Evolutionary conservation across 1,139 yeast species (phyloP), one percentile per base, ranked within the genome.

Genomic region (Hyphopichia pseudoburtonii): DNA sequence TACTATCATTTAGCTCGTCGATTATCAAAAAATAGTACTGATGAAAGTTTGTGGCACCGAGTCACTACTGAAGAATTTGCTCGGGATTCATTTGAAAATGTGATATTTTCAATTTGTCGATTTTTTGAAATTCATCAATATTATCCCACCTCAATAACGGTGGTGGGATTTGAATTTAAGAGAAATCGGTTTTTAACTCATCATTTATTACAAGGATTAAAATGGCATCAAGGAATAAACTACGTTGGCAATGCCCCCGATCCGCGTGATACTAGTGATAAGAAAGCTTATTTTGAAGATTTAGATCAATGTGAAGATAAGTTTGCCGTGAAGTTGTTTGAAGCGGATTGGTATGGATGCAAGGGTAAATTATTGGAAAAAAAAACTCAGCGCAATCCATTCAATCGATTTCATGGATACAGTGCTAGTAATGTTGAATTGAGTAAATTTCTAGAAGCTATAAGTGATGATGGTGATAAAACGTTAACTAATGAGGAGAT

Each of bases 51-150:
- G 2, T 36, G 48, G 3, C 43, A 52, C 10, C 54, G 76, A 23
- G 54, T 76, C 3, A 41, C 62, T 4, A 54, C 74, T 2, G 96
- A 87, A 52, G 88, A 82, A 47, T 83, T 63, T 56, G 90, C 96
- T 0, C 63, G 88, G 32, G 95, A 87, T 56, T 86, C 95, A 2
- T 83, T 82, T 55, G 95, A 87, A 53, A 87, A 87, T 54, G 74
- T 86, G 6, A 45, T 85, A 2, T 86, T 78, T 54, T 78, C 84
- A 47, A 48, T 86, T 2, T 70, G 78, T 33, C 63, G 83, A 34
- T 86, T 72, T 54, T 61, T 70, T 32, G 81, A 82, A 47, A 46
- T 73, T 2, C 57, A 64, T 5, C 62, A 66, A 0, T 28, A 12
- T 2, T 82, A 75, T 45, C 95, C 95, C 0, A 37, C 51, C 1